Base-by-base conservation (phyloP, 169 alveolate genomes). In the Cryptosporidium ubiquitum region DNA sequence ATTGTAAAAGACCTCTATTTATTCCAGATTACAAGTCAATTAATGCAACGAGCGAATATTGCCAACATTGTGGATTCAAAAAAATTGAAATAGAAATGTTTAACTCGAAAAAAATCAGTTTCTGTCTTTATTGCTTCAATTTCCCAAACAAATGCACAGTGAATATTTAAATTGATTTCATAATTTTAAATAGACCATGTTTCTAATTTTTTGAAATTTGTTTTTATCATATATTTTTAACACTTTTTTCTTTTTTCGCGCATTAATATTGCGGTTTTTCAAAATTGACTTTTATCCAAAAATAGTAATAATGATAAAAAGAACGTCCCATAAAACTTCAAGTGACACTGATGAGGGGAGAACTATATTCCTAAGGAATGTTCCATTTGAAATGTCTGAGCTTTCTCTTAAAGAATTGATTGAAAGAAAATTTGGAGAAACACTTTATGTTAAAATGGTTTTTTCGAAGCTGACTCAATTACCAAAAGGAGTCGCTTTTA, bases 401-500 rank as follows among this genome's bases (percentile, higher is more conserved):
- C n/a, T 26, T 61, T 33, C 51, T 42, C 49, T 79, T 5, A 79
- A 61, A 47, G 49, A 37, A 29, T 47, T 79, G 37, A 44, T 79
- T 42, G 89, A 79, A 33, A 23, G 39, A 4, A 58, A 26, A 26
- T 79, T 79, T 58, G 89, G 89, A 58, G 75, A 79, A 40, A 52
- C 64, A 1, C 39, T 60, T 12, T 79, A 79, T 29, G 89, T 64
- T 7, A 58, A 64, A 40, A 61, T 61, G 5, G 89, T 79, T 64
- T 18, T 79, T 40, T 79, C 89, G 23, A 79, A 52, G 14, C 20
- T 39, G 16, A 79, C 89, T 3, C 33, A 79, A 31, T 39, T 79
- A 5, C 89, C 89, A 4, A 79, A 79, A 79, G 89, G 89, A 26
- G 89, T 79, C 37, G 89, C 89, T n/a, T 79, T 79, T 16, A 44